A percentile compares a stretch with the other conserved stretches of the same genome.
Evolutionary conservation across 2,329 filamentous ascomycete species (phyloP).

Genomic region (Fusarium sp.): DNA sequence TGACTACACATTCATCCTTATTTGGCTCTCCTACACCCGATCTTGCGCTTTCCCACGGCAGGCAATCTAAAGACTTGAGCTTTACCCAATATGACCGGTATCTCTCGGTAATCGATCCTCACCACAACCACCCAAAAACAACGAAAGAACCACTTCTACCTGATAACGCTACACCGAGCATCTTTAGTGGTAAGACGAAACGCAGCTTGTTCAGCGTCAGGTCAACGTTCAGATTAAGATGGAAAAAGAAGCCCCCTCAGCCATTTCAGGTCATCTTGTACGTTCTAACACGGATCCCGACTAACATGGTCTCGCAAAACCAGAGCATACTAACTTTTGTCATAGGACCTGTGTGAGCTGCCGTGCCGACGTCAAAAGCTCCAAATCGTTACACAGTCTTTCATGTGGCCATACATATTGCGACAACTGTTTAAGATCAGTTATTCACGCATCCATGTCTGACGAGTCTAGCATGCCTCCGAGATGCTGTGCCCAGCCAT

Average conservation of each 20-base stretch:
- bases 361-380: conserved; percentile 63
- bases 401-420: conserved; percentile 72
- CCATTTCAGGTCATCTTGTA: conserved; percentile 48
- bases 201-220: conserved; percentile 61
- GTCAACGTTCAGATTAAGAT: conserved; percentile 60
- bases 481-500: conserved; percentile 68
- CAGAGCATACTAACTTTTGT: conserved; percentile 34
- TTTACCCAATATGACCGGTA: conserved; percentile 67
- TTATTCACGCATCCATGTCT: conserved; percentile 66
- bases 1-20: conserved; percentile 60
- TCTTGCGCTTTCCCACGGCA: conserved; percentile 43
- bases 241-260: conserved; percentile 54
- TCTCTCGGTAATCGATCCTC: conserved; percentile 59
- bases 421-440: conserved; percentile 63
- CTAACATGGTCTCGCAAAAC: conserved; percentile 17
- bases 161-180: conserved; percentile 54
- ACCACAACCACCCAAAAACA: conserved; percentile 59
- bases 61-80: conserved; percentile 56
- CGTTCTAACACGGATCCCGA: conserved; percentile 42
- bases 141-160: conserved; percentile 50
- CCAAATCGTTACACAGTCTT: conserved; percentile 61
- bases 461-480: conserved; percentile 74
- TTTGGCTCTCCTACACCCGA: conserved; percentile 47
- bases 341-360: conserved; percentile 69
- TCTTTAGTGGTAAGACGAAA: conserved; percentile 60